These are phyloP conservation scores for Lathyrus tuberosus DNA, from an alignment of 306 rosid species.

Conservation along the genomic window DNA sequence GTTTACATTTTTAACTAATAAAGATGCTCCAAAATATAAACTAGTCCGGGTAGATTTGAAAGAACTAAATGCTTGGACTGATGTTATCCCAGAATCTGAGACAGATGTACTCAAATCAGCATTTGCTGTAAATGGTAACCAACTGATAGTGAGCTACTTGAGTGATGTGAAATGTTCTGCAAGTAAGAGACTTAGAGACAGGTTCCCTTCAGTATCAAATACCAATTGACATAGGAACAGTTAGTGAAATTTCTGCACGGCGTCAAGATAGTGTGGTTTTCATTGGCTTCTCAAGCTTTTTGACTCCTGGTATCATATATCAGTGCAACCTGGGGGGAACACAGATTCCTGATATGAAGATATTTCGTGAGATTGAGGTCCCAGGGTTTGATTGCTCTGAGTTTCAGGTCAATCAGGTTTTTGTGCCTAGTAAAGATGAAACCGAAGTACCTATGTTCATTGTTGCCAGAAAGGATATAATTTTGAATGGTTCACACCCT, in stretches of 20 bases:
- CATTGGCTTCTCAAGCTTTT: constrained; percentile 79
- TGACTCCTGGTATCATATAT: constrained; percentile 84
- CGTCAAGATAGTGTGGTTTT: constrained; percentile 72
- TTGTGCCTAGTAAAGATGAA: constrained; percentile 81
- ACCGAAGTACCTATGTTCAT: constrained; percentile 79
- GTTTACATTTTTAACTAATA: constrained; percentile 82
- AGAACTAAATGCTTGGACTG: constrained; percentile 75
- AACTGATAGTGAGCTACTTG: constrained; percentile 80
- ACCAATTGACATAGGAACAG: constrained; percentile 90
- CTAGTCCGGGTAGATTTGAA: constrained; percentile 78
- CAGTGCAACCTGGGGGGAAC: constrained; percentile 68
- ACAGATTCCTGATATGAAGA: constrained; percentile 68
- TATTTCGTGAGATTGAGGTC: constrained; percentile 77
- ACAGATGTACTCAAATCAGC: constrained; percentile 86
- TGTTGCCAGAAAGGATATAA: no score
- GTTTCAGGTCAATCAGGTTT: constrained; percentile 83
- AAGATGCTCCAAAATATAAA: constrained; percentile 93
- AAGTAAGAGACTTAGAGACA: constrained; percentile 81
- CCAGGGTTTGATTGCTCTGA: constrained; percentile 79
- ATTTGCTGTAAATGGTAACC: constrained; percentile 73
- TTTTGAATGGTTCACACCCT: no score
- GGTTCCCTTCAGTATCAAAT: constrained; percentile 78
- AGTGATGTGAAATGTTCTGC: constrained; percentile 87
- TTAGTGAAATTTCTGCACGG: constrained; percentile 69
- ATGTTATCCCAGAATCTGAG: constrained; percentile 72